A percentile compares a stretch with the other conserved stretches of the same genome.
Conservation (phyloP, 2,329 filamentous ascomycete genomes). For the Trichoderma sp. region DNA sequence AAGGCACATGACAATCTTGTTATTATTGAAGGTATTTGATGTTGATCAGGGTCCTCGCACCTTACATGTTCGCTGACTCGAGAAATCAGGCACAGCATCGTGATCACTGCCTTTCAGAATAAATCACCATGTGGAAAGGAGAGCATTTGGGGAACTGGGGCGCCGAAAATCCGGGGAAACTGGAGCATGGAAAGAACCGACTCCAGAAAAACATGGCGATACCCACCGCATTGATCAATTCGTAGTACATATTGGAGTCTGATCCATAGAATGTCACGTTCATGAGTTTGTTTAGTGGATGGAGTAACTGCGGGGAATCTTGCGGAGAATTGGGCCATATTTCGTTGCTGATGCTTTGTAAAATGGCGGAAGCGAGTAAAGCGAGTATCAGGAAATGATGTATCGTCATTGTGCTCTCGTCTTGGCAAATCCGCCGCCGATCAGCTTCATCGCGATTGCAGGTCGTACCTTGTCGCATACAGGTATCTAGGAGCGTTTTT, state of each 20-base stretch:
- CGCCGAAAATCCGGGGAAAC: slow-evolving; percentile 11
- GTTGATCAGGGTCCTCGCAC: neutral
- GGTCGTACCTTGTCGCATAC: neutral
- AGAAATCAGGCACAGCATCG: neutral
- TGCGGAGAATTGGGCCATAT: neutral
- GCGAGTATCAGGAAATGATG: neutral
- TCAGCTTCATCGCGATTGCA: neutral
- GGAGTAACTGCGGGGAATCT: neutral
- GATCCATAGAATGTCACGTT: neutral
- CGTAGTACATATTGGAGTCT: neutral
- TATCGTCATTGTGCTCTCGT: neutral
- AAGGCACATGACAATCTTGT: neutral
- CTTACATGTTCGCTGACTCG: neutral
- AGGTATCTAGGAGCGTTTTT: neutral
- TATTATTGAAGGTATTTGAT: neutral
- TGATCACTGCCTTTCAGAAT: neutral
- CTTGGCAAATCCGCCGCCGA: neutral
- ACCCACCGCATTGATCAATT: neutral
- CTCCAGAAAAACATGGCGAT: neutral
- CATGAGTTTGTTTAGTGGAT: neutral
- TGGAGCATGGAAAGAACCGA: slow-evolving; percentile 9
- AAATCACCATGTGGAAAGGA: neutral
- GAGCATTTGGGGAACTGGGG: neutral
- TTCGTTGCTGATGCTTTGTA: neutral
- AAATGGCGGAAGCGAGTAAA: neutral